Percentiles rank a stretch among this genome's conserved stretches.
phyloP scores from a whole-genome alignment of 2,329 filamentous ascomycete species.

The Capronia coronata region DNA sequence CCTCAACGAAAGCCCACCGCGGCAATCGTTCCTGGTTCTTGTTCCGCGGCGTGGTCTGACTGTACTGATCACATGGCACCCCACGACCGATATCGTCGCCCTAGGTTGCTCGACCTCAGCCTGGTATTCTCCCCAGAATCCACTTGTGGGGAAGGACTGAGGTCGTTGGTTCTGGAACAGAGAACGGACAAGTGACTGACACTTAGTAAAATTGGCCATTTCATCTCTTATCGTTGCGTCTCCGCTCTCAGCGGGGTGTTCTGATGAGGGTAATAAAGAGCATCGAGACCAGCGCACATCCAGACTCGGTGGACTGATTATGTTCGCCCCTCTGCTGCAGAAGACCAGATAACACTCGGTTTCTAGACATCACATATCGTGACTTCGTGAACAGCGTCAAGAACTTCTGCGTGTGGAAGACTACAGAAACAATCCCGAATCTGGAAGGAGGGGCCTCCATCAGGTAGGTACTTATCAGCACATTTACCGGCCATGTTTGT shows the following conservation, averaged over 20 bases:
- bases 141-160: neutral
- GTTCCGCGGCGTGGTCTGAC: neutral
- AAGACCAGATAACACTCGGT: too few relatives aligned
- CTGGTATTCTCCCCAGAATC: neutral
- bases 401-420: too few relatives aligned
- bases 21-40: neutral
- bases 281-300: too few relatives aligned
- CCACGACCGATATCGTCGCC: neutral
- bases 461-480: too few relatives aligned
- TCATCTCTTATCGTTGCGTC: neutral
- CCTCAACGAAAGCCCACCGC: too few relatives aligned
- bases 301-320: neutral
- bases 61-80: neutral
- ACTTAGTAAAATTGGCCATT: neutral
- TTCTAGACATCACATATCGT: too few relatives aligned
- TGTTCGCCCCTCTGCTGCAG: too few relatives aligned
- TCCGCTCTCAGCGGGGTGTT: neutral
- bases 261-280: too few relatives aligned
- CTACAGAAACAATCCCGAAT: too few relatives aligned
- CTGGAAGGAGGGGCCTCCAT: too few relatives aligned
- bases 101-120: neutral
- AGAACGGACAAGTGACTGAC: neutral
- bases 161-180: neutral
- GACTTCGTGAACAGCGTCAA: too few relatives aligned
- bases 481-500: too few relatives aligned